Evolutionary conservation across 257 asterid genomes (phyloP), one percentile per base, ranked within the genome.

Genomic region (Solanum chiquidenum): DNA sequence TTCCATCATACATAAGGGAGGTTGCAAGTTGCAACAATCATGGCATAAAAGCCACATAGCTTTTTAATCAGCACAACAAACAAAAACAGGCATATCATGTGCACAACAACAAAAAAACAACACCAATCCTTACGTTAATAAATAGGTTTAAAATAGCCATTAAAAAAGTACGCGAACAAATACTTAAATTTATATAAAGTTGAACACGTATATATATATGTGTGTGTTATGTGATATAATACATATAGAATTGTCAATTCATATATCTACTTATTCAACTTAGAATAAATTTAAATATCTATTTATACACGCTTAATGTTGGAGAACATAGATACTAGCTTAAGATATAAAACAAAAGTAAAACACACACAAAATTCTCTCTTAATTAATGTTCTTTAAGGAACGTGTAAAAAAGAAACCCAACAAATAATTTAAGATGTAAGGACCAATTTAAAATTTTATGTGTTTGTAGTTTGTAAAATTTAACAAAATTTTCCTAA

Each of bases 201-300:
- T 60, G 6, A 60, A 21, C 0, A 60, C 0, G 3, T 21, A 21
- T 21, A 58, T 1, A 49, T 3, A 3, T 21, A 0, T 0, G 25
- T 4, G 23, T 21, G 0, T 58, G 8, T 9, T 60, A 4, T 9
- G 3, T 58, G 11, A 20, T 21, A 58, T 58, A 58, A 20, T 20
- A 21, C 2, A 58, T 58, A 20, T 21, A 58, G 11, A 1, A 20
- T 60, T 60, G 68, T 9, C 27, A 25, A 60, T 7, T 18, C 5
- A 55, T 18, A 16, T 18, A 55, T 55, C 6, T 8, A 60, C 0
- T 60, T 60, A 6, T 60, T 60, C 6, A n/a, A 21, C 13, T 60
- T 60, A 9, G 2, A 21, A 9, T 23, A 23, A 60, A 21, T 9
- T 8, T 60, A 60, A 60, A 8, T 60, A 1, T 60, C 2, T 60